These are phyloP conservation scores for Eucalyptus melliodora DNA, from an alignment of 345 rosid species.

Conservation along the genomic window DNA sequence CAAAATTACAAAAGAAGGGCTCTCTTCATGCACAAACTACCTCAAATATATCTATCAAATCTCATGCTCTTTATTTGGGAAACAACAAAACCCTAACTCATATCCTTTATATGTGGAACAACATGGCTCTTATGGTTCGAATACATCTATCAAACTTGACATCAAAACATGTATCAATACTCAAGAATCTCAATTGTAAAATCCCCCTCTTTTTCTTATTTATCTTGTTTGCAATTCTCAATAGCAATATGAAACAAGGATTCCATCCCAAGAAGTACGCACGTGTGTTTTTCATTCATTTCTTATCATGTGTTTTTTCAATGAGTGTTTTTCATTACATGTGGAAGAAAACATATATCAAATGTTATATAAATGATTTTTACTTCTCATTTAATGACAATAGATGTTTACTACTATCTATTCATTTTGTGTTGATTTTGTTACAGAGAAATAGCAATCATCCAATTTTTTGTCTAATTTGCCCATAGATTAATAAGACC, in stretches of 20 bases:
- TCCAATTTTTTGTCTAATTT: too few relatives aligned
- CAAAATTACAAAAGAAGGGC: too few relatives aligned
- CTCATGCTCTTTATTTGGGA: too few relatives aligned
- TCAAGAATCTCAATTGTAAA: not conserved
- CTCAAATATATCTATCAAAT: too few relatives aligned
- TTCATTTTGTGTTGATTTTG: not conserved
- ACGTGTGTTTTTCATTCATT: not conserved
- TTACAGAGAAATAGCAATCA: not conserved
- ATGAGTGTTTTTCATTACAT: not conserved
- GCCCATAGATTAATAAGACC: not conserved
- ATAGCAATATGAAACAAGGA: not conserved
- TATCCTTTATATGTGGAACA: fast-evolving
- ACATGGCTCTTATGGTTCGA: fast-evolving
- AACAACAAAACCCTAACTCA: too few relatives aligned
- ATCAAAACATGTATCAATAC: not conserved
- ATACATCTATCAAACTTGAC: not conserved
- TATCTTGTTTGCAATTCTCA: not conserved
- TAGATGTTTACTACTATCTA: fast-evolving
- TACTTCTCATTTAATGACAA: not conserved
- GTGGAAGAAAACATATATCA: not conserved
- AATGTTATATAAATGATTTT: too few relatives aligned
- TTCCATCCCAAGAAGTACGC: not conserved
- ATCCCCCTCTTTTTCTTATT: not conserved
- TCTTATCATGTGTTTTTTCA: not conserved
- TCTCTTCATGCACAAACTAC: too few relatives aligned